A percentile compares a stretch with the other conserved stretches of the same genome.
Evolutionary conservation across 225 moss, liverwort and hornwort genomes (phyloP).

Genomic region (Bryoerythrophyllum caledonicum): DNA sequence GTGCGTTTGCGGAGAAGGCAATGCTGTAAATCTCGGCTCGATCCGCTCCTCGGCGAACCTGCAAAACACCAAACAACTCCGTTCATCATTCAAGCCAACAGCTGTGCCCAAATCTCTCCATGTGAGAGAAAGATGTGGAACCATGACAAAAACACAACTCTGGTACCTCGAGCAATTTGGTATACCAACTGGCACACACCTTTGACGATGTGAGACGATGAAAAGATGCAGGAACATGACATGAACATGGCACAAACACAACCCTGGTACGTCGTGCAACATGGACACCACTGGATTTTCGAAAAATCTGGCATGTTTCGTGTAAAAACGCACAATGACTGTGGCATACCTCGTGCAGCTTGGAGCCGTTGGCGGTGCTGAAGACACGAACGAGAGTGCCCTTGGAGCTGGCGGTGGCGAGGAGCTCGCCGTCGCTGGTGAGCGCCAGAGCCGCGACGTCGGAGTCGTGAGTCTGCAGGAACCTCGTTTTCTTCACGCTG

Average conservation of each 20-base stretch:
- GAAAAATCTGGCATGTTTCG: too few species aligned
- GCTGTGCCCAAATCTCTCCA: too few species aligned
- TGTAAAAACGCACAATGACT: too few species aligned
- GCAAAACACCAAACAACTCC: constrained; percentile 9
- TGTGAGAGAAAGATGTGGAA: too few species aligned
- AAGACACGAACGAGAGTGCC: constrained; percentile 75
- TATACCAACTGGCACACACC: too few species aligned
- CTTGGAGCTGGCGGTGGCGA: constrained; percentile 73
- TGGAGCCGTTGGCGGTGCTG: constrained; percentile 59
- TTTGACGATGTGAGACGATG: neutral
- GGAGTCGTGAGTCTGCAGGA: constrained; percentile 69
- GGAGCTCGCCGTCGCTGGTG: constrained; percentile 47
- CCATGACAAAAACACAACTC: too few species aligned
- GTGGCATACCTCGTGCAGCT: constrained; percentile 68
- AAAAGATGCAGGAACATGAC: neutral
- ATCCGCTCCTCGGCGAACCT: constrained; percentile 78
- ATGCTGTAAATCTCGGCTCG: constrained; percentile 73
- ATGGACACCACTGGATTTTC: too few species aligned
- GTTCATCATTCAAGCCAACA: neutral
- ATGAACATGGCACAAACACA: neutral
- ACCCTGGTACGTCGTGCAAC: constrained; percentile 60
- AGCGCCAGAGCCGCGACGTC: constrained; percentile 63
- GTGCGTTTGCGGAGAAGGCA: constrained; percentile 51
- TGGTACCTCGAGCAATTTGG: too few species aligned
- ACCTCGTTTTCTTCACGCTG: constrained; percentile 56